Base-by-base conservation (phyloP, 1,284 basidiomycete genomes). In the Ceratorhiza oryzae-sativae region DNA sequence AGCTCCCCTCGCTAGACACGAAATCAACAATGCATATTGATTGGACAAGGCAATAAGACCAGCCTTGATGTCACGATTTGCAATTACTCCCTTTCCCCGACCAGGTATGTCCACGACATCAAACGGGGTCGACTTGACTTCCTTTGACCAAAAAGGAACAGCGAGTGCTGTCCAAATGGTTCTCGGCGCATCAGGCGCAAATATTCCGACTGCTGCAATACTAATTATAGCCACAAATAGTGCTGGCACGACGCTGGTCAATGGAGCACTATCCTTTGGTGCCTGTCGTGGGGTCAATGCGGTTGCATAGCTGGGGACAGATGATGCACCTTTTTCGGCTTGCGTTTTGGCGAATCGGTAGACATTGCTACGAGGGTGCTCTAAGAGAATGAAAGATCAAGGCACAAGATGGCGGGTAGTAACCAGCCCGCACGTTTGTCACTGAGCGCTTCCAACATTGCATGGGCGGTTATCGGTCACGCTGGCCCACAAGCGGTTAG, bases 1-100 rank as follows among this genome's bases (percentile, higher is more conserved):
- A 85, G 77, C 75, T 89, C 87, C 60, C 86, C 87, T 83, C 83
- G 86, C 86, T 88, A 41, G 53, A 36, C 3, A 10, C 23, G 18
- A 32, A 27, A 61, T 30, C n/a, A 60, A 42, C 46, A 55, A 20
- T n/a, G 20, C 3, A 49, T n/a, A 4, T 56, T 9, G 23, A 41
- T 56, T 30, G 56, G 36, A 41, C 27, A 18, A 32, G 23, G 23
- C 30, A 42, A 61, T 5, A n/a, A 20, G 27, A 71, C 79, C 27
- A 45, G 82, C 82, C 72, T 78, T 62, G 9, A 84, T 83, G 72
- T 82, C 76, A n/a, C 82, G 75, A 12, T 75, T 73, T 1, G 83
- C 82, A 58, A 84, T 76, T 20, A 81, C 75, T n/a, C 82, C 83
- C 73, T 81, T 83, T 9, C 83, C 83, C 68, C 76, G 78, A 8